These are phyloP conservation scores for Dactylonectria macrodidyma DNA, from an alignment of 2,329 filamentous ascomycete species.

Conservation along the genomic window DNA sequence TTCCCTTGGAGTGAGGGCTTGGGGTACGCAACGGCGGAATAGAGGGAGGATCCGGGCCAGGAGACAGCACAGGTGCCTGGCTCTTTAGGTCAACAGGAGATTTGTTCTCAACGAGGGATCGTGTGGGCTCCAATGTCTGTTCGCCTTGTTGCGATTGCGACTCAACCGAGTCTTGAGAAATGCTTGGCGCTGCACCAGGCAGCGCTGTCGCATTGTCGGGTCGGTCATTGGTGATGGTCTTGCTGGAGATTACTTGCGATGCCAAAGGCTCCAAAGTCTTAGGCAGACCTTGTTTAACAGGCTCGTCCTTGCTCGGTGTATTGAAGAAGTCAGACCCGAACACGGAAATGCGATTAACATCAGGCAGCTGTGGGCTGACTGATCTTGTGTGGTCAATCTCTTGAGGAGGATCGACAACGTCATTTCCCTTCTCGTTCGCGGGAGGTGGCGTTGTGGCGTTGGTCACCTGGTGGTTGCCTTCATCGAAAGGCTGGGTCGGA, in stretches of 20 bases:
- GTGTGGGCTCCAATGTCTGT: neutral
- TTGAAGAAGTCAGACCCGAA: slow-evolving; percentile 74
- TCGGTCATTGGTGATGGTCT: slow-evolving; percentile 7
- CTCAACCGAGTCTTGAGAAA: neutral
- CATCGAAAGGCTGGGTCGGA: slow-evolving; percentile 36
- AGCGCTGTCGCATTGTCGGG: slow-evolving; percentile 2
- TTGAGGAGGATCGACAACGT: slow-evolving; percentile 27
- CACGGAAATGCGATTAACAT: slow-evolving; percentile 70
- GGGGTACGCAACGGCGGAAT: slow-evolving; percentile 54
- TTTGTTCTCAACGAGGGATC: slow-evolving; percentile 7
- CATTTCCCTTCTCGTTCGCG: slow-evolving; percentile 18
- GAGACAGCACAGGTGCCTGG: slow-evolving; percentile 31
- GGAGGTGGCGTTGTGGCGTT: neutral
- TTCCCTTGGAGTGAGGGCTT: slow-evolving; percentile 46
- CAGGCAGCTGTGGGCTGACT: slow-evolving; percentile 71
- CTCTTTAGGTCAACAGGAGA: slow-evolving; percentile 9
- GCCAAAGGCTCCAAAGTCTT: neutral
- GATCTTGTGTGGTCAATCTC: slow-evolving; percentile 55
- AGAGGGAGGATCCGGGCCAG: slow-evolving; percentile 42
- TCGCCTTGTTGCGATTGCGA: slow-evolving; percentile 4
- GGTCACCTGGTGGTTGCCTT: slow-evolving; percentile 17
- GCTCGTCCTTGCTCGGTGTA: slow-evolving; percentile 45
- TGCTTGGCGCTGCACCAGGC: neutral
- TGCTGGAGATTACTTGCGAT: slow-evolving; percentile 7
- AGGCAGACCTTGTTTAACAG: slow-evolving; percentile 34